A percentile compares a stretch with the other conserved stretches of the same genome.
Conservation (phyloP, 805 yeast species). For the Nadsonia fulvescens region DNA sequence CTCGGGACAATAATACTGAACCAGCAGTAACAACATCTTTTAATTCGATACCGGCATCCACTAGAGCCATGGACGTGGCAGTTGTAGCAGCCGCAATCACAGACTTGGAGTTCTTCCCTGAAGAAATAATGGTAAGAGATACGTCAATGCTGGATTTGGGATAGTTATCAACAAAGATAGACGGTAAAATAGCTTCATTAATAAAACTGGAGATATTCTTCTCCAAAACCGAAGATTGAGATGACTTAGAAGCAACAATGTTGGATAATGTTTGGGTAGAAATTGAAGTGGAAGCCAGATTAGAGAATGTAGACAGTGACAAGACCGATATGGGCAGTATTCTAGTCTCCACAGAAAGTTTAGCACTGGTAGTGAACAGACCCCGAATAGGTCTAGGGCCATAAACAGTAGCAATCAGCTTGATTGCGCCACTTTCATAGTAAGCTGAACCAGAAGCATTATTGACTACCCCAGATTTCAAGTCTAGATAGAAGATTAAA, state of each 20-base stretch:
- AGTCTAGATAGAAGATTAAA: no score
- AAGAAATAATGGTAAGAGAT: conserved; percentile 45
- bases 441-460: conserved; percentile 75
- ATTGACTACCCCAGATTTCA: conserved; percentile 45
- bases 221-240: conserved; percentile 17
- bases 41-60: conserved; percentile 72
- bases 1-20: conserved; percentile 8
- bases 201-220: conserved; percentile 32
- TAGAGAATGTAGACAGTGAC: conserved; percentile 11
- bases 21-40: conserved; percentile 49
- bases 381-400: conserved; percentile 84
- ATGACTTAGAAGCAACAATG: conserved; percentile 14
- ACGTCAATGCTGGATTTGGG: conserved; percentile 84
- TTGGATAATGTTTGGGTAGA: conserved; percentile 3
- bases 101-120: conserved; percentile 17
- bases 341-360: conserved; percentile 41
- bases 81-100: conserved; percentile 37
- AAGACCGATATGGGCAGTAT: conserved; percentile 33
- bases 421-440: conserved; percentile 45
- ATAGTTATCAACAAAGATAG: conserved; percentile 48
- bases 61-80: conserved; percentile 52
- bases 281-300: conserved; percentile 8
- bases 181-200: conserved; percentile 31
- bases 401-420: conserved; percentile 50
- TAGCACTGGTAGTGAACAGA: conserved; percentile 48